Conservation (phyloP, 2,329 filamentous ascomycete genomes). For the Fusarium sp. region DNA sequence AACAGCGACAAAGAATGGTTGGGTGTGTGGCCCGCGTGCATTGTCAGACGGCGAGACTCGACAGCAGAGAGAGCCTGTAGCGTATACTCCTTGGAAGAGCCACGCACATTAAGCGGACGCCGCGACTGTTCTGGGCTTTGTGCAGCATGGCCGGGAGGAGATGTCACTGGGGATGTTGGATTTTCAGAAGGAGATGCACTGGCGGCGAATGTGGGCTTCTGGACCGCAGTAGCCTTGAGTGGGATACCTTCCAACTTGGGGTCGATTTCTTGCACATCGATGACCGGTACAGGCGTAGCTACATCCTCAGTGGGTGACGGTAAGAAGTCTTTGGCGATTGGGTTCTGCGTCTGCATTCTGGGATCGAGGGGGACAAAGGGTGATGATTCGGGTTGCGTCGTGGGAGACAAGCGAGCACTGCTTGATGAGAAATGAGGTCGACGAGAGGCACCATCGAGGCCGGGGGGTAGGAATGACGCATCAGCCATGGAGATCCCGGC, state of each 20-base stretch:
- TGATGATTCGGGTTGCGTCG: conserved; percentile 52
- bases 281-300: conserved; percentile 58
- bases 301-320: conserved; percentile 49
- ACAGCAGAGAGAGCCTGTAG: conserved; percentile 61
- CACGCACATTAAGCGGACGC: conserved; percentile 27
- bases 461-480: conserved; percentile 49
- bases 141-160: conserved; percentile 43
- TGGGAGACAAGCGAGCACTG: conserved; percentile 54
- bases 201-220: conserved; percentile 65
- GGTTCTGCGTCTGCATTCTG: conserved; percentile 58
- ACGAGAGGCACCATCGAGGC: conserved; percentile 52
- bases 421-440: conserved; percentile 50
- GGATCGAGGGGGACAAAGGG: conserved; percentile 59
- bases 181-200: conserved; percentile 41
- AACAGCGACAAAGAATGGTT: conserved; percentile 69
- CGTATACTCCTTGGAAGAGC: conserved; percentile 57
- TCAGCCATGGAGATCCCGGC: conserved; percentile 39
- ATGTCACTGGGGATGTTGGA: conserved; percentile 50
- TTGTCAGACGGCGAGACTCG: conserved; percentile 65
- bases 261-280: conserved; percentile 70
- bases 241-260: conserved; percentile 71
- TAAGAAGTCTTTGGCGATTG: conserved; percentile 54
- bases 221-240: conserved; percentile 66
- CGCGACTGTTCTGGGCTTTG: conserved; percentile 29
- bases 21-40: conserved; percentile 74